phyloP scores from a whole-genome alignment of 768 basidiomycete genomes.

The Rhizopogon sp. region DNA sequence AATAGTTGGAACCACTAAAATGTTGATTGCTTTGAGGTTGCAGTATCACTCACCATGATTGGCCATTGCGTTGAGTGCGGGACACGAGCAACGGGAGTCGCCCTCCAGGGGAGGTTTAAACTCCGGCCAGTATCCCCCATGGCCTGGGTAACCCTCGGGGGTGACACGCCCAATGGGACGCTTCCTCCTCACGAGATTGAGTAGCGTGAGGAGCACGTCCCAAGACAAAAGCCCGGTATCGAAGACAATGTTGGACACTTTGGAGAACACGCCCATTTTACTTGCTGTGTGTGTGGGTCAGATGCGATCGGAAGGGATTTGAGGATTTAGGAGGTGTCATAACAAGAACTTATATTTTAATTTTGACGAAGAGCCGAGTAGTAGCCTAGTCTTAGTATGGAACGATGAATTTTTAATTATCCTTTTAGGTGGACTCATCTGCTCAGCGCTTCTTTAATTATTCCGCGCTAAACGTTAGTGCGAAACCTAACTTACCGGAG shows the following conservation, averaged over 20 bases:
- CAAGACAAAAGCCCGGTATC: constrained; percentile 33
- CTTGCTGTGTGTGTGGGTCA: background rate
- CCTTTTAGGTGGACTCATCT: no score
- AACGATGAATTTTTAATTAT: no score
- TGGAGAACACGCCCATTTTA: background rate
- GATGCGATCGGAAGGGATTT: background rate
- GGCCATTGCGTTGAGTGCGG: constrained; percentile 75
- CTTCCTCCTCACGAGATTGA: constrained; percentile 48
- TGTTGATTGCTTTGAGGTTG: background rate
- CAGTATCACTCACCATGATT: constrained; percentile 57
- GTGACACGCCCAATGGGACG: constrained; percentile 46
- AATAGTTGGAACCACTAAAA: background rate
- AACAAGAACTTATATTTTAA: background rate
- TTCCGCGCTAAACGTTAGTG: no score
- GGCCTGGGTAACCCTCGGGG: constrained; percentile 50
- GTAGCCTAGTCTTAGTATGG: no score
- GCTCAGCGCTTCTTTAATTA: no score
- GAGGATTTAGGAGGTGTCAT: background rate
- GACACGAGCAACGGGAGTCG: constrained; percentile 71
- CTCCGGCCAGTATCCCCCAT: constrained; percentile 65
- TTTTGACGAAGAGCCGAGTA: no score
- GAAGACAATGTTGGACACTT: background rate
- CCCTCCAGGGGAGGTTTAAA: constrained; percentile 51
- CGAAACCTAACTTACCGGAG: no score
- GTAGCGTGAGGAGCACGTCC: constrained; percentile 47